phyloP scores from a whole-genome alignment of 75 land plant genomes.

The Pinus tabuliformis region DNA sequence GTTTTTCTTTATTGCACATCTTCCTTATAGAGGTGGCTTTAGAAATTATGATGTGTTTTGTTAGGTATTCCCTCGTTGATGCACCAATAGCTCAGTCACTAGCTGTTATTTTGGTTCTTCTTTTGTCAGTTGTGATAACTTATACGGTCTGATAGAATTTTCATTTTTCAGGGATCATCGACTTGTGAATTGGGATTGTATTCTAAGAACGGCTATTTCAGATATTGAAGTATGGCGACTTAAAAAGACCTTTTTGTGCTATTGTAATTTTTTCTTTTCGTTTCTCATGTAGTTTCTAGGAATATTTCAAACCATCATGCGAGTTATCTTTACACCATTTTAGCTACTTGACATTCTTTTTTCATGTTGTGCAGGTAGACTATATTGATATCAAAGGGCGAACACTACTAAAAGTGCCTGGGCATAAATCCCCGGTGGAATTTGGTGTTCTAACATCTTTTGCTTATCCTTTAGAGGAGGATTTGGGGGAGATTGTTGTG shows the following conservation, averaged over 20 bases:
- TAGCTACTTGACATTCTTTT: not conserved
- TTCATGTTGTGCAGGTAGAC: slow-evolving; percentile 64
- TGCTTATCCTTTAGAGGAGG: slow-evolving; percentile 89
- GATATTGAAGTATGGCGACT: slow-evolving; percentile 80
- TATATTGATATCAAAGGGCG: slow-evolving; percentile 71
- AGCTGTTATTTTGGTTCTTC: not conserved
- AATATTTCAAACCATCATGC: not conserved
- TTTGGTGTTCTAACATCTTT: slow-evolving; percentile 95
- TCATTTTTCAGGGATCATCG: slow-evolving; percentile 68
- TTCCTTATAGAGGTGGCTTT: too few relatives aligned
- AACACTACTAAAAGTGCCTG: slow-evolving; percentile 77
- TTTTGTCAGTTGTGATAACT: not conserved
- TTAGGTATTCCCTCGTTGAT: not conserved
- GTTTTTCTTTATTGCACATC: too few relatives aligned
- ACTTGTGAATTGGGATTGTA: slow-evolving; percentile 94
- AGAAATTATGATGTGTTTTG: not conserved
- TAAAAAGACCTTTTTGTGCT: not conserved
- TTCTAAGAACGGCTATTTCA: slow-evolving; percentile 89
- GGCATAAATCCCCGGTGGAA: slow-evolving; percentile 78
- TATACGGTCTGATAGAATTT: not conserved
- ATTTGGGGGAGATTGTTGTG: slow-evolving; percentile 79
- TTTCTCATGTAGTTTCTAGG: not conserved
- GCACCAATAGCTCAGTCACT: not conserved
- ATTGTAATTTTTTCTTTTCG: not conserved
- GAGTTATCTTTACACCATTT: not conserved